These are phyloP conservation scores for Graphium sp. DNA, from an alignment of 2,329 filamentous ascomycete species.

Conservation along the genomic window DNA sequence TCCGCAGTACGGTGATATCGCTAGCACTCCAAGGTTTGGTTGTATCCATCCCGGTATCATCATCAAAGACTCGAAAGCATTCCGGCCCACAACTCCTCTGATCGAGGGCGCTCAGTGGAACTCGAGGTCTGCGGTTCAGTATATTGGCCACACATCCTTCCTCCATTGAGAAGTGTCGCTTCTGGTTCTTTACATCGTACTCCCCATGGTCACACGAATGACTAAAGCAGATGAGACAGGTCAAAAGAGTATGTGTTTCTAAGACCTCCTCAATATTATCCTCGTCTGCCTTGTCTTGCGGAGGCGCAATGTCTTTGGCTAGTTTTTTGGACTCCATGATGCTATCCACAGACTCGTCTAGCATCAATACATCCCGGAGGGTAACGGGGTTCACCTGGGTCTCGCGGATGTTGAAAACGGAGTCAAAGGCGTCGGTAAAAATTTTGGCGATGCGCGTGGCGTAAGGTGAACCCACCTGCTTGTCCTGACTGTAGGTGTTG, in stretches of 20 bases:
- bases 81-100: constrained; percentile 2
- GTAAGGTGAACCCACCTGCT: constrained; percentile 19
- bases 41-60: neutral
- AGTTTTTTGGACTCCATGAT: constrained; percentile 35
- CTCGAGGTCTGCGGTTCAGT: neutral
- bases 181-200: constrained; percentile 33
- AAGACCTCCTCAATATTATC: constrained; percentile 15
- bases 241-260: constrained; percentile 36
- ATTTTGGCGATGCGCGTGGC: constrained; percentile 24
- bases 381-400: constrained; percentile 18
- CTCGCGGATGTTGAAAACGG: constrained; percentile 23
- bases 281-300: constrained; percentile 12
- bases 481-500: constrained; percentile 25
- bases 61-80: constrained; percentile 4
- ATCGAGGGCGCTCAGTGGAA: constrained; percentile 1
- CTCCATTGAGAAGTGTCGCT: constrained; percentile 36
- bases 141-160: no score
- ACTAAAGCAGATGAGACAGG: constrained; percentile 41
- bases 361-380: constrained; percentile 32
- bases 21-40: constrained; percentile 26
- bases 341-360: constrained; percentile 35
- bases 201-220: constrained; percentile 46
- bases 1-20: constrained; percentile 28
- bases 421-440: constrained; percentile 40
- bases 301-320: constrained; percentile 23